Evolutionary conservation across 1,139 yeast genomes (phyloP), one percentile per base, ranked within the genome.

Genomic region (Pichia sp.): DNA sequence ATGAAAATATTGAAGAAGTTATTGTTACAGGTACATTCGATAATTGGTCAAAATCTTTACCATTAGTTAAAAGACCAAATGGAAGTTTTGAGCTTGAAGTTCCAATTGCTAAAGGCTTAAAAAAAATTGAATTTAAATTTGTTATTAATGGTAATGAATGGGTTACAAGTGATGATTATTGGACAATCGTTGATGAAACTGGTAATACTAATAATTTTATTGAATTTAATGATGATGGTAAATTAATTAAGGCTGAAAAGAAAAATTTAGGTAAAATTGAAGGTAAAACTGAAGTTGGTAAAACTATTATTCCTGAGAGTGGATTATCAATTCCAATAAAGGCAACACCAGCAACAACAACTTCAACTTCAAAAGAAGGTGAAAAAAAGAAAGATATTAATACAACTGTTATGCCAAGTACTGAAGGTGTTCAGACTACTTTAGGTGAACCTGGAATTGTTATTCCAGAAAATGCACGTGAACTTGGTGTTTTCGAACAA

Each of bases 1-100:
- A 46, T 35, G 42, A 33, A 16, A 38, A 40, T 50, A 87, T 92
- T n/a, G 50, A 70, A 40, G 78, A 78, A 39, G 92, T 85, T 46
- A 69, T 77, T 51, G 80, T 85, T 49, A 82, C 92, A 28, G 95
- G 95, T 51, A 73, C 82, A 41, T 84, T 85, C 63, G 92, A 84
- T 62, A 68, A 79, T 56, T 85, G 95, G 95, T 61, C 75, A 37
- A 74, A 81, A 52, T 63, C 78, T 1, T 67, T 75, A 47, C 77
- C 76, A 34, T 68, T 84, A 51, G 78, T 79, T 40, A 76, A 81
- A 59, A 76, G 75, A 51, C 62, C 76, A 3, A 75, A 73, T 53
- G 89, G 87, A 9, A 70, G 76, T 6, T 82, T 80, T 55, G 75
- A 74, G 48, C 61, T 81, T 47, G 71, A 79, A 3, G 72, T 82